phyloP scores from a whole-genome alignment of 2,329 filamentous ascomycete genomes.

The Zymoseptoria tritici region DNA sequence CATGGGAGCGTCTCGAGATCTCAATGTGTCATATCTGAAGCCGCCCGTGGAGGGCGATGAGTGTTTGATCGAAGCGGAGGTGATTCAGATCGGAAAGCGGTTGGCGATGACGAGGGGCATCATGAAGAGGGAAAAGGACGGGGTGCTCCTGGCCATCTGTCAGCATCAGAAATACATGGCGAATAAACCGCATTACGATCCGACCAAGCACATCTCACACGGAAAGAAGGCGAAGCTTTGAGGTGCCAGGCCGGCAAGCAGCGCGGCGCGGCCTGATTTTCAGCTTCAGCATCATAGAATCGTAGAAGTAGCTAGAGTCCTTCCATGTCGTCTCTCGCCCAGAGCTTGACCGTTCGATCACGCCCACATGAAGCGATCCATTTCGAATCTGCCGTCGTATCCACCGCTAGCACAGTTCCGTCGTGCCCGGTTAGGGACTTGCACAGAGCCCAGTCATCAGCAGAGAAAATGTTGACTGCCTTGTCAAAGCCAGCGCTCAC shows the following conservation, averaged over 20 bases:
- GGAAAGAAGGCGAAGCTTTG: neutral
- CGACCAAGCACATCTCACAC: neutral
- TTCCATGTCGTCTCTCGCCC: conserved; percentile 75
- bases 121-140: conserved; percentile 31
- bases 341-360: conserved; percentile 91
- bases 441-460: conserved; percentile 88
- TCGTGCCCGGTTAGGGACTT: conserved; percentile 86
- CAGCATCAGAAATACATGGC: conserved; percentile 21
- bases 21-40: conserved; percentile 40
- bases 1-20: conserved; percentile 32
- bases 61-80: conserved; percentile 35
- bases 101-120: conserved; percentile 33
- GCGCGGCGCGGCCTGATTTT: neutral
- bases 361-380: conserved; percentile 95
- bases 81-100: conserved; percentile 36
- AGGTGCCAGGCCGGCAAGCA: neutral
- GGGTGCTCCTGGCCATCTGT: conserved; percentile 23
- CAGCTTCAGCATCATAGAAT: neutral
- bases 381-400: conserved; percentile 74
- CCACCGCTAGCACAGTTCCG: conserved; percentile 82
- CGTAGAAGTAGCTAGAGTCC: conserved; percentile 19
- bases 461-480: conserved; percentile 90
- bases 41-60: conserved; percentile 33
- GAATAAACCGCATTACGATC: conserved; percentile 7
- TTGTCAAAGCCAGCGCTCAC: conserved; percentile 88